Evolutionary conservation across 139 green algal genomes (phyloP).

Genomic region (Chlamydomonas sp.): DNA sequence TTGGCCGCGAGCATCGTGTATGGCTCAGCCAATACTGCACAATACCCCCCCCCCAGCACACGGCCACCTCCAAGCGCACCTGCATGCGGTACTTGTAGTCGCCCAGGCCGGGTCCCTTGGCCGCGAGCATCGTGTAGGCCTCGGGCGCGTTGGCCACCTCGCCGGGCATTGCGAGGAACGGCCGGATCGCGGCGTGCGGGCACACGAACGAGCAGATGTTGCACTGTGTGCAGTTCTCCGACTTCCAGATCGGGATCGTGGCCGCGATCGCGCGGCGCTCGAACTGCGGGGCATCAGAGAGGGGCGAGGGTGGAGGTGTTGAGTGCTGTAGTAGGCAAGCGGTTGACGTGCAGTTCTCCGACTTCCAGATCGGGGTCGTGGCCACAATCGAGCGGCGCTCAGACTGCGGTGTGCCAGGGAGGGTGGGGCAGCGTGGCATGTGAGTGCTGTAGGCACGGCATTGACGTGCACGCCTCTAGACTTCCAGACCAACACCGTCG

Average conservation of each 20-base stretch:
- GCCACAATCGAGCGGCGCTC: slow-evolving; percentile 41
- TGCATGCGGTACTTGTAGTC: slow-evolving; percentile 49
- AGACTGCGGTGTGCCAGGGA: no score
- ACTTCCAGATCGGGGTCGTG: slow-evolving; percentile 37
- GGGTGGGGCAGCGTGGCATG: no score
- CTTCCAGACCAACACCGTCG: no score
- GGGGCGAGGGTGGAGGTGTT: neutral
- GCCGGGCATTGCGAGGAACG: slow-evolving; percentile 25
- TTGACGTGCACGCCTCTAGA: no score
- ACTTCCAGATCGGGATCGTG: slow-evolving; percentile 38
- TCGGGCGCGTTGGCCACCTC: slow-evolving; percentile 33
- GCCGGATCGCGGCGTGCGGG: slow-evolving; percentile 54
- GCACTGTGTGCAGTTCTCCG: slow-evolving; percentile 49
- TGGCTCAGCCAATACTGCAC: no score
- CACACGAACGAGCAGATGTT: slow-evolving; percentile 63
- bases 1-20: no score
- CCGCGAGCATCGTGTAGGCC: slow-evolving; percentile 27
- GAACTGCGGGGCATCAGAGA: neutral
- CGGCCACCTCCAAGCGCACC: no score
- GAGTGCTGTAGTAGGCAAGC: no score
- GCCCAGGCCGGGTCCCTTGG: slow-evolving; percentile 26
- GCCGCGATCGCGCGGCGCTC: slow-evolving; percentile 45
- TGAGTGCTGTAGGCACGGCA: no score
- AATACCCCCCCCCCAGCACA: no score
- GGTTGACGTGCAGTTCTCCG: slow-evolving; percentile 43